Base-by-base conservation (phyloP, 208 protist species). In the Trypanosoma brucei region DNA sequence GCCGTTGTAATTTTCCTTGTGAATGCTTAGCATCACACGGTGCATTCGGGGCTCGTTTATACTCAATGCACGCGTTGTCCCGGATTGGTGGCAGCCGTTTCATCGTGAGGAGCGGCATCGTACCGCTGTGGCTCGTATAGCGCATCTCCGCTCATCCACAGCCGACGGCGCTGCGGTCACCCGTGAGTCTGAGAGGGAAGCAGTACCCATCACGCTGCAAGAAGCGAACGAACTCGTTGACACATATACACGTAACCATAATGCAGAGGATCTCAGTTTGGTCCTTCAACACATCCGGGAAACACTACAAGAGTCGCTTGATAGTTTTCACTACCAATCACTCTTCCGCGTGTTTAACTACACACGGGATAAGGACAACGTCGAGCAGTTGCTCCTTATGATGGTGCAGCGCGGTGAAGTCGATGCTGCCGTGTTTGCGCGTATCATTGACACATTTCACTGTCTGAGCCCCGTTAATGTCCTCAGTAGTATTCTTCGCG, bases 81-180 rank as follows among this genome's bases (percentile, higher is more conserved):
- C 76, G 2, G 89, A 95, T 60, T 92, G 84, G 84, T 91, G 89
- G 82, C 89, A 95, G 68, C 65, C 77, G 3, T 81, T 84, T 55
- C 77, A 81, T 54, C 81, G 89, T 3, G 84, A 91, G 64, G 86
- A 91, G 34, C 45, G 70, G 34, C 83, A 90, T 50, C 48, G 71
- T n/a, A 55, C 36, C 37, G 85, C 85, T 30, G 75, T 78, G 61
- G 62, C 62, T 6, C 75, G 74, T 9, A 74, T 93, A 34, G 48
- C 53, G 30, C 74, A 70, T 7, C 56, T 82, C 13, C 66, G 76
- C 34, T 53, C 66, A 13, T 37, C 53, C 34, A 45, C 35, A 40
- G 70, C 55, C 6, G 39, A 64, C 2, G 42, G 45, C 2, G 30
- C 13, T 36, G 31, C 38, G 22, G 44, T 22, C 50, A 8, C 38